These are phyloP conservation scores for Coelastrella sp. DNA, from an alignment of 139 green algal genomes.

Conservation along the genomic window DNA sequence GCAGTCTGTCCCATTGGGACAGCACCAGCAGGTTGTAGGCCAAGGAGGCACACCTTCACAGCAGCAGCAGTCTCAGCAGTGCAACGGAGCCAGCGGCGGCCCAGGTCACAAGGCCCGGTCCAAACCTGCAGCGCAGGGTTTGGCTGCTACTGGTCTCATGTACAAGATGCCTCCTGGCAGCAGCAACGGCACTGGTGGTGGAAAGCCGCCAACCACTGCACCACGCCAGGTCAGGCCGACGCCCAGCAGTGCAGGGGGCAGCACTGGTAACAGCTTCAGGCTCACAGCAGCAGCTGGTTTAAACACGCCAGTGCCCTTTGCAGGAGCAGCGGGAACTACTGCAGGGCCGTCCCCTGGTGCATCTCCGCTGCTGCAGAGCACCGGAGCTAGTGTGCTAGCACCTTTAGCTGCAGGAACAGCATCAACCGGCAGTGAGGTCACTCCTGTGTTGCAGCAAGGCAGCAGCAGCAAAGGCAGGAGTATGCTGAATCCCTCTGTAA, in stretches of 20 bases:
- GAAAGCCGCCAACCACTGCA: background rate
- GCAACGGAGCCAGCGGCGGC: background rate
- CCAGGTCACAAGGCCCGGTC: background rate
- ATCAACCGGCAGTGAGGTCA: background rate
- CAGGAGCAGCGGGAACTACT: background rate
- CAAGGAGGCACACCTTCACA: background rate
- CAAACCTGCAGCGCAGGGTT: background rate
- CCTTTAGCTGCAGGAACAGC: background rate
- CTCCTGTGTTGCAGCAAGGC: background rate
- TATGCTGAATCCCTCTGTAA: background rate
- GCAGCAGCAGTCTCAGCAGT: constrained; percentile 30
- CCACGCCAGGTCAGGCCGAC: background rate
- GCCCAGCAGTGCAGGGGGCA: background rate
- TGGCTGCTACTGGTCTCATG: constrained; percentile 25
- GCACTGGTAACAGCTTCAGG: constrained; percentile 1
- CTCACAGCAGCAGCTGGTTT: constrained; percentile 11
- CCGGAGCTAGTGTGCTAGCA: background rate
- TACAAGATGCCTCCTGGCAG: background rate
- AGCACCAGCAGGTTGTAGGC: background rate
- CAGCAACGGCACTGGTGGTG: constrained; percentile 5
- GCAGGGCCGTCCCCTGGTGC: background rate
- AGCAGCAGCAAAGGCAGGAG: constrained; percentile 14
- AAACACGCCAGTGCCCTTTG: constrained; percentile 32
- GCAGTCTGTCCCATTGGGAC: background rate
- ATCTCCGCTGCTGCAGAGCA: background rate